Evolutionary conservation across 2,329 filamentous ascomycete species (phyloP).

Genomic region (Colletotrichum destructivum): DNA sequence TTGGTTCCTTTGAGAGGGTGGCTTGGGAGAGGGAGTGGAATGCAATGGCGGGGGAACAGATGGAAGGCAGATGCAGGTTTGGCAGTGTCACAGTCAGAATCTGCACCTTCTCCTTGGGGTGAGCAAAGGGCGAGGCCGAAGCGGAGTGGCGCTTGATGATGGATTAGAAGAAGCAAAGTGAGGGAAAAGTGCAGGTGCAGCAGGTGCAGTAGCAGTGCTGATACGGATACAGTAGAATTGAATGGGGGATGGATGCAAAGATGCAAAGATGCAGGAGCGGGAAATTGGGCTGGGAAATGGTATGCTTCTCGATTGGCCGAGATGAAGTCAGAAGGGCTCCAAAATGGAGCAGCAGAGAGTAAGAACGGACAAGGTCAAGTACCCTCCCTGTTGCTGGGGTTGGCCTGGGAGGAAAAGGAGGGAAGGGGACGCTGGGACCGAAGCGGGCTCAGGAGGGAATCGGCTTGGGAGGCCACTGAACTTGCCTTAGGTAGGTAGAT

Average conservation of each 20-base stretch:
- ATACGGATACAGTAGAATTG: not conserved
- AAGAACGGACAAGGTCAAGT: slow-evolving; percentile 27
- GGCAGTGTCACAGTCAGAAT: not conserved
- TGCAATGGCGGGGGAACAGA: slow-evolving; percentile 10
- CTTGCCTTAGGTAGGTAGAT: not conserved
- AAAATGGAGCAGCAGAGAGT: slow-evolving; percentile 20
- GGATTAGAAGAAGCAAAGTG: not conserved
- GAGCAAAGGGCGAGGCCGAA: slow-evolving; percentile 6
- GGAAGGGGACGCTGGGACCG: slow-evolving; percentile 4
- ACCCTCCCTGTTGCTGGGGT: slow-evolving; percentile 3
- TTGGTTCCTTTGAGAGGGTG: not conserved
- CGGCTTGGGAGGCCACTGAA: slow-evolving; percentile 2
- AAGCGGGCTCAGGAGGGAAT: not conserved
- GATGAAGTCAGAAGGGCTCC: slow-evolving; percentile 35
- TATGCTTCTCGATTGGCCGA: slow-evolving; percentile 36
- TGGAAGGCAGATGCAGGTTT: not conserved
- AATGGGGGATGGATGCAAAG: not conserved
- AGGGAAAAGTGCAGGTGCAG: slow-evolving; percentile 9
- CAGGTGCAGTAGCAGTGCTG: slow-evolving; percentile 4
- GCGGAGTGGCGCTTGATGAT: slow-evolving; percentile 1
- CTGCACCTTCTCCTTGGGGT: not conserved
- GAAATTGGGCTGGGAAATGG: slow-evolving; percentile 37
- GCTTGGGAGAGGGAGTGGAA: not conserved
- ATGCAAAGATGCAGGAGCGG: slow-evolving; percentile 18
- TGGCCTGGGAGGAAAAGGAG: slow-evolving; percentile 9